Conservation (phyloP, 495 filamentous ascomycete genomes). For the Recurvomyces mirabilis region DNA sequence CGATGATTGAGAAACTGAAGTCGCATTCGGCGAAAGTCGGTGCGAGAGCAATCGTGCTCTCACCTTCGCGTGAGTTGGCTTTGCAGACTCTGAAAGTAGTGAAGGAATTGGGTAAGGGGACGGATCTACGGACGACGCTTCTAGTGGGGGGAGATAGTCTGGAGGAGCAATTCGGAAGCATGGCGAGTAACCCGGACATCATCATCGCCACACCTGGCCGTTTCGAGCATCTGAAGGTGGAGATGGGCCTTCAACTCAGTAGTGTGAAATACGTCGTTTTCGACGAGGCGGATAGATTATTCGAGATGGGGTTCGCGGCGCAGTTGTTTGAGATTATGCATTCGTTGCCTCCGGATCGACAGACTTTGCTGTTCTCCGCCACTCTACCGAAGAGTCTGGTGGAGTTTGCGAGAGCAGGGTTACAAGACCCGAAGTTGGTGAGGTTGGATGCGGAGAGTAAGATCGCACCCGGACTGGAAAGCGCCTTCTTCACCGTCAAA, state of each 20-base stretch:
- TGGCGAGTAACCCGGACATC: conserved; percentile 91
- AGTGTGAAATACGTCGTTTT: conserved; percentile 88
- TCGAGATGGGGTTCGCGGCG: conserved; percentile 94
- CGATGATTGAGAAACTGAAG: conserved; percentile 91
- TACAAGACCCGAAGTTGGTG: conserved; percentile 79
- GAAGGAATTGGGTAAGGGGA: conserved; percentile 83
- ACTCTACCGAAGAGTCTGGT: conserved; percentile 87
- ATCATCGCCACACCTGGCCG: conserved; percentile 93
- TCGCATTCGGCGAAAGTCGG: conserved; percentile 79
- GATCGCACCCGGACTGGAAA: conserved; percentile 85
- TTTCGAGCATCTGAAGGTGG: conserved; percentile 89
- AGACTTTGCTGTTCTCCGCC: conserved; percentile 89
- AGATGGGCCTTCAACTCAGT: conserved; percentile 80
- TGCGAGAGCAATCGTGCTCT: conserved; percentile 72
- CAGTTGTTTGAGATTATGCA: conserved; percentile 91
- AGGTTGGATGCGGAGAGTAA: conserved; percentile 90
- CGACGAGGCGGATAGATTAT: conserved; percentile 90
- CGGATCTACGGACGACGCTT: conserved; percentile 76
- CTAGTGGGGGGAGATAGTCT: conserved; percentile 90
- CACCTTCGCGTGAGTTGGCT: conserved; percentile 84
- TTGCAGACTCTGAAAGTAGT: conserved; percentile 92
- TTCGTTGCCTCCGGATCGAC: conserved; percentile 67
- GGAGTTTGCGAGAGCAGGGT: conserved; percentile 86
- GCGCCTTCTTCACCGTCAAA: conserved; percentile 87
- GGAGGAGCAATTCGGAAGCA: conserved; percentile 88